Conservation (phyloP, 495 filamentous ascomycete genomes). For the Articulospora tetracladia region DNA sequence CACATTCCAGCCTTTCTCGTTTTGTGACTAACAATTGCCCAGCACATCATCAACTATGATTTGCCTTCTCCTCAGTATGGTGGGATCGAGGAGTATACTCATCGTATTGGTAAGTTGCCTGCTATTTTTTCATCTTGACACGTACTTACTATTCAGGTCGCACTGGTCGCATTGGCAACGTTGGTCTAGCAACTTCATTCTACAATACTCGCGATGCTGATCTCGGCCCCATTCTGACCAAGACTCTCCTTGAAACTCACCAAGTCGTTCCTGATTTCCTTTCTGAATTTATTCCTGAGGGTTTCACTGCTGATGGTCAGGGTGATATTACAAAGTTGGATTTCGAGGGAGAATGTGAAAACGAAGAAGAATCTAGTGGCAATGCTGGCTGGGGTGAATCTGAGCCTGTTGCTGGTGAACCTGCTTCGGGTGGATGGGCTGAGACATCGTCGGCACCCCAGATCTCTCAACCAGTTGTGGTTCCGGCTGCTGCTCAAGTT, state of each 20-base stretch:
- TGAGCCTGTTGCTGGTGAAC: neutral
- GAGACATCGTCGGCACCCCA: neutral
- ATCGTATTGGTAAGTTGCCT: conserved; percentile 73
- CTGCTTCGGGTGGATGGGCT: conserved; percentile 16
- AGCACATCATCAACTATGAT: conserved; percentile 93
- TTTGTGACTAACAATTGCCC: no score
- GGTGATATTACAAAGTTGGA: conserved; percentile 37
- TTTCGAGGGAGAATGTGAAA: conserved; percentile 43
- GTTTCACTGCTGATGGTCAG: conserved; percentile 21
- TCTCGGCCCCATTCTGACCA: conserved; percentile 66
- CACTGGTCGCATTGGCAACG: conserved; percentile 89
- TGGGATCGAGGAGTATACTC: conserved; percentile 92
- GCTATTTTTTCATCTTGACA: neutral
- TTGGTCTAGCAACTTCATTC: conserved; percentile 83
- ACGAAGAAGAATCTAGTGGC: conserved; percentile 14
- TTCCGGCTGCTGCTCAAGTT: no score
- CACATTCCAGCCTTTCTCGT: no score
- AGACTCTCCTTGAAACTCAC: conserved; percentile 72
- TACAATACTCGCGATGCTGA: conserved; percentile 69
- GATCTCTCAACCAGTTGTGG: neutral
- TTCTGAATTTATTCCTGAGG: conserved; percentile 52
- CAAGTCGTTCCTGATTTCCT: conserved; percentile 84
- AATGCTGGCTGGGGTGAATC: conserved; percentile 15
- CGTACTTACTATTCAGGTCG: conserved; percentile 57
- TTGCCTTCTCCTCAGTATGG: conserved; percentile 65